Evolutionary conservation across 148 eudicot species (phyloP).

Genomic region (Talinum fruticosum): DNA sequence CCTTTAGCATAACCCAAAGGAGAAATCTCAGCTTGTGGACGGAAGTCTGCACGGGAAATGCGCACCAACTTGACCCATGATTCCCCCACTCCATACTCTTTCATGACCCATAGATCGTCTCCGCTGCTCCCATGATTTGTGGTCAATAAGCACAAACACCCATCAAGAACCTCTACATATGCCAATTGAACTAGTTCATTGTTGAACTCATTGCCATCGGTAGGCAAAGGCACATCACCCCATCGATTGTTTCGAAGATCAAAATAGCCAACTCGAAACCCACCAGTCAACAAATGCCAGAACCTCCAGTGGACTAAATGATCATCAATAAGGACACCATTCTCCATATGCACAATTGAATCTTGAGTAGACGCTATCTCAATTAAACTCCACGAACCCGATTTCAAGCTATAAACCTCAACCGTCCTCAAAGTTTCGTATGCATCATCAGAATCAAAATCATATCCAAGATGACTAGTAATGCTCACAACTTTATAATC

Average conservation of each 20-base stretch:
- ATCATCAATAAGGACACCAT: background rate
- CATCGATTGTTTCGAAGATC: slow-evolving; percentile 6
- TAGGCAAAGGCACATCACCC: slow-evolving; percentile 9
- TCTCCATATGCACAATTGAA: background rate
- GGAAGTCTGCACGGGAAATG: background rate
- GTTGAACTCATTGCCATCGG: no score
- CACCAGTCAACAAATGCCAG: background rate
- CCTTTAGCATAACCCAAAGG: background rate
- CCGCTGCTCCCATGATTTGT: background rate
- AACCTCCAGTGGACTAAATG: slow-evolving; percentile 20
- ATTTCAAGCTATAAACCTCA: slow-evolving; percentile 2
- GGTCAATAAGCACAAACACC: slow-evolving; percentile 14
- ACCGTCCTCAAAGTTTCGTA: background rate
- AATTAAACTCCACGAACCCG: background rate
- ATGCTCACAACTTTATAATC: slow-evolving; percentile 22
- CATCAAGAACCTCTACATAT: slow-evolving; percentile 20
- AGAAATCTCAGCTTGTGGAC: background rate
- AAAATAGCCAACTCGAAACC: slow-evolving; percentile 10
- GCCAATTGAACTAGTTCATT: background rate
- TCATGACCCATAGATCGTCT: slow-evolving; percentile 25
- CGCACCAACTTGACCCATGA: slow-evolving; percentile 20
- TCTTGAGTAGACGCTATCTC: background rate
- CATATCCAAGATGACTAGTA: background rate
- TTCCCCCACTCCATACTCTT: slow-evolving; percentile 22
- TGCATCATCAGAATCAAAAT: background rate